phyloP scores from a whole-genome alignment of 2,329 filamentous ascomycete species.

The Diaporthe ampelina region DNA sequence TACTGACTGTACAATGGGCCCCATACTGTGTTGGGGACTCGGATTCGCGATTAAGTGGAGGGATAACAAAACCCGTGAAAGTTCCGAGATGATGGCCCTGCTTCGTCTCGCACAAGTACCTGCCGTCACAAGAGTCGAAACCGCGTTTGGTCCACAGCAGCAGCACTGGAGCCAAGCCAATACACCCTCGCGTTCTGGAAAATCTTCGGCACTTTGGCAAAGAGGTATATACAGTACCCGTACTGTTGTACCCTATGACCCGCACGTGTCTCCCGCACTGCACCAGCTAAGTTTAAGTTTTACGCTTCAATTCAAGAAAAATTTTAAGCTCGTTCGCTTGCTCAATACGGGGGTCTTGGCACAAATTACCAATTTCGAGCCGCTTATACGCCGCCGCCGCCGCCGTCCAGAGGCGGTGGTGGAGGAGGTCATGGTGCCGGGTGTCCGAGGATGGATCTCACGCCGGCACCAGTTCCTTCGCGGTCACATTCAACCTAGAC shows the following conservation, averaged over 20 bases:
- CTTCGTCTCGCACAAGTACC: not conserved
- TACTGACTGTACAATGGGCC: not conserved
- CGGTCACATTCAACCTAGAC: not conserved
- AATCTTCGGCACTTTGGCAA: constrained; percentile 18
- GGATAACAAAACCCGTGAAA: not conserved
- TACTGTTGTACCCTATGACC: constrained; percentile 1
- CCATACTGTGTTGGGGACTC: not conserved
- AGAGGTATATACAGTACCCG: not conserved
- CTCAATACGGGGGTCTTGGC: constrained; percentile 29
- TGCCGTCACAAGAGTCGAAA: constrained; percentile 2
- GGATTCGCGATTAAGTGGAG: not conserved
- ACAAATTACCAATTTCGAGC: constrained; percentile 6
- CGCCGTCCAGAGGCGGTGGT: not conserved
- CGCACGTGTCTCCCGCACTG: constrained; percentile 2
- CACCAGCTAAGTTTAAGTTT: constrained; percentile 23
- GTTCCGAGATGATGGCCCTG: not conserved
- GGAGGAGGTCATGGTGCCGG: not conserved
- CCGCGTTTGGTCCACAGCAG: constrained; percentile 17
- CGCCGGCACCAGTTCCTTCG: constrained; percentile 6
- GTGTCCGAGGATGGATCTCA: not conserved
- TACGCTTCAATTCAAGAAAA: constrained; percentile 37
- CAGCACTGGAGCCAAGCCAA: not conserved
- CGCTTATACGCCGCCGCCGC: not conserved
- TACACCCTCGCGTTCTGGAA: not conserved
- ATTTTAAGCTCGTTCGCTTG: constrained; percentile 42